A percentile compares a stretch with the other conserved stretches of the same genome.
phyloP scores from a whole-genome alignment of 805 yeast genomes.

The Middelhovenomyces tepae region DNA sequence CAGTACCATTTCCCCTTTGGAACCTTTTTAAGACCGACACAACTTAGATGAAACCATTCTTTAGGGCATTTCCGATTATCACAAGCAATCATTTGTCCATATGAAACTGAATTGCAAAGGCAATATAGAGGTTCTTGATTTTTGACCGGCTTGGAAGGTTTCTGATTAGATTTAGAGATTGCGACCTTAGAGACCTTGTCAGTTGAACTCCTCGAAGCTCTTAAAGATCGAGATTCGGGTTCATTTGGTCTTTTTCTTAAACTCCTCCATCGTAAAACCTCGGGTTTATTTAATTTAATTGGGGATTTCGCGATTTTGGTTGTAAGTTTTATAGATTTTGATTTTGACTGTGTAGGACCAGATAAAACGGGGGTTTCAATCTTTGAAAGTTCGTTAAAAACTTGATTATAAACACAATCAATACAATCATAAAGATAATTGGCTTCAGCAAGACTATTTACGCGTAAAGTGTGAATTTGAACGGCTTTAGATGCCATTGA shows the following conservation, averaged over 20 bases:
- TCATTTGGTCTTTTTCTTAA: background rate
- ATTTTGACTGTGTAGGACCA: background rate
- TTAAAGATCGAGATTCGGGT: background rate
- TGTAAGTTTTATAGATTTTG: background rate
- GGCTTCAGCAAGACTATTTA: constrained; percentile 12
- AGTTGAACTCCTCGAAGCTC: background rate
- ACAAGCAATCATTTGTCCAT: constrained; percentile 87
- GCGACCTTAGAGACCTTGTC: background rate
- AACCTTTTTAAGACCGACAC: constrained; percentile 69
- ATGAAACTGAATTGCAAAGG: constrained; percentile 36
- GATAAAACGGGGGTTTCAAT: background rate
- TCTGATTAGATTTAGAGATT: background rate
- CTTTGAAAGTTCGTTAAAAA: constrained; percentile 4
- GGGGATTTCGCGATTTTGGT: background rate
- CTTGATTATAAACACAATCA: constrained; percentile 6
- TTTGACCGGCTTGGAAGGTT: background rate
- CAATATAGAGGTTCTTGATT: constrained; percentile 32
- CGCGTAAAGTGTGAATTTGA: constrained; percentile 5
- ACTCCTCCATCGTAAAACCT: constrained; percentile 1
- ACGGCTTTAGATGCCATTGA: constrained; percentile 2
- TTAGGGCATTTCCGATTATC: constrained; percentile 67
- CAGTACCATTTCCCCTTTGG: constrained; percentile 81
- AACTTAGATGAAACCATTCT: constrained; percentile 92
- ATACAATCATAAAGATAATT: constrained; percentile 10
- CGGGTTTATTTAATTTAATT: background rate